Percentiles rank a stretch among this genome's conserved stretches.
phyloP scores from a whole-genome alignment of 78 protist species.

The Parvularia atlantis region DNA sequence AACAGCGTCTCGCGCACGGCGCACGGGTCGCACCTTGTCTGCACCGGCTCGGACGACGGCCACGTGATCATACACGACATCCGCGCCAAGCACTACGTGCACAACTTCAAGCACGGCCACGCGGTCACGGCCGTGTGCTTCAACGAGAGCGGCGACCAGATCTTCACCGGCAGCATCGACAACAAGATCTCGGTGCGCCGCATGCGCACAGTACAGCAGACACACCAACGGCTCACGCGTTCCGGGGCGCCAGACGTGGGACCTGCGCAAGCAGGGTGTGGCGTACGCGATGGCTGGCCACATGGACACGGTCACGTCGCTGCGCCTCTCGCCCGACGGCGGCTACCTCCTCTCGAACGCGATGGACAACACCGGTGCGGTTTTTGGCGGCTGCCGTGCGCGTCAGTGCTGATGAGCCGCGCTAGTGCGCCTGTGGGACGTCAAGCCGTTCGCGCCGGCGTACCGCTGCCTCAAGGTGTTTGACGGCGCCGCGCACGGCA shows the following conservation, averaged over 20 bases:
- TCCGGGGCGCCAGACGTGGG: constrained; percentile 28
- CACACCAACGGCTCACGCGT: background rate
- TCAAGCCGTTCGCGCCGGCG: constrained; percentile 46
- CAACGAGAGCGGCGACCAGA: constrained; percentile 29
- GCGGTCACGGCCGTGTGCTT: constrained; percentile 50
- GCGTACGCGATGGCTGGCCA: constrained; percentile 41
- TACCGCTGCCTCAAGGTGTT: constrained; percentile 32
- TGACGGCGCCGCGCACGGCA: constrained; percentile 36
- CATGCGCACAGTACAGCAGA: background rate
- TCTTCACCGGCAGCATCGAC: constrained; percentile 65
- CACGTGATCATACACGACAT: constrained; percentile 46
- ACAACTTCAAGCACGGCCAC: background rate
- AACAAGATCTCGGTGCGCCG: constrained; percentile 39
- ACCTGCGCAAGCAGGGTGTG: constrained; percentile 39
- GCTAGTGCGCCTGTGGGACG: constrained; percentile 33
- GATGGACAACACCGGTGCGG: constrained; percentile 71
- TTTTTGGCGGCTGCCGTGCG: no score
- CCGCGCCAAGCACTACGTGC: constrained; percentile 19
- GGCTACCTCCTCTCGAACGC: constrained; percentile 44
- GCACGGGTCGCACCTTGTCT: constrained; percentile 27
- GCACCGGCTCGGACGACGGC: constrained; percentile 48
- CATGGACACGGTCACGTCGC: constrained; percentile 60
- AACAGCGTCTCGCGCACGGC: constrained; percentile 40
- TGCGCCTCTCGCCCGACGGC: constrained; percentile 56
- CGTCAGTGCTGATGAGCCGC: no score